Base-by-base conservation (phyloP, 371 early-diverging fungal species). In the Haplosporangium sp. region DNA sequence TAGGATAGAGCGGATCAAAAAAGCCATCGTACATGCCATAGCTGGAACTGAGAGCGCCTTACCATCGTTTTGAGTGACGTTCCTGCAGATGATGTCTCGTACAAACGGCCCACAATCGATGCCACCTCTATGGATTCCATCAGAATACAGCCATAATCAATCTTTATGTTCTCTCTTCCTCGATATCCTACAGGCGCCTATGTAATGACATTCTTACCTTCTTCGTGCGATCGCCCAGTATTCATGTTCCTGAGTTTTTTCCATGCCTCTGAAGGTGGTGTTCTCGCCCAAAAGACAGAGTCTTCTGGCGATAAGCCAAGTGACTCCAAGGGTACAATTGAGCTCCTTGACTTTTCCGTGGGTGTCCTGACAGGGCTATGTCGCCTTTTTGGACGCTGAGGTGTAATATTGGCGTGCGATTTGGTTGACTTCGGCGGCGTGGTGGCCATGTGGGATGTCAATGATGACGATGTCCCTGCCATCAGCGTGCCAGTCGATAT, bases 231-330 rank as follows among this genome's bases (percentile, higher is more conserved):
- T 7, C 69, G 59, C 16, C 74, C 65, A 14, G 45, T 69, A 23
- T 60, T 60, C 58, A 74, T 60, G 14, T 43, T 18, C 16, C 59
- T 64, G 4, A 76, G 46, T 29, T 55, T 70, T 45, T 76, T 76
- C 37, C 70, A 62, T 11, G 76, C 71, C 56, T 76, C 76, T 4
- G 62, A 62, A 2, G 76, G 76, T n/a, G 76, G 76, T n/a, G 76
- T 76, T 29, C 62, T 65, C 13, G 62, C 70, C 76, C 76, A 76
- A 59, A 69, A 76, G 13, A 76, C 71, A 23, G 76, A 74, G 51
- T 70, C 71, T 45, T 76, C 62, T 18, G 71, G 76, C 1, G 70
- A 76, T 12, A 69, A 58, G 38, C 74, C 74, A 36, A 73, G 74
- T 0, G 74, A 73, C 21, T 74, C 74, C 16, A 68, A 60, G 13